Base-by-base conservation (phyloP, 805 yeast genomes). In the Zygoascus bituminiphila region DNA sequence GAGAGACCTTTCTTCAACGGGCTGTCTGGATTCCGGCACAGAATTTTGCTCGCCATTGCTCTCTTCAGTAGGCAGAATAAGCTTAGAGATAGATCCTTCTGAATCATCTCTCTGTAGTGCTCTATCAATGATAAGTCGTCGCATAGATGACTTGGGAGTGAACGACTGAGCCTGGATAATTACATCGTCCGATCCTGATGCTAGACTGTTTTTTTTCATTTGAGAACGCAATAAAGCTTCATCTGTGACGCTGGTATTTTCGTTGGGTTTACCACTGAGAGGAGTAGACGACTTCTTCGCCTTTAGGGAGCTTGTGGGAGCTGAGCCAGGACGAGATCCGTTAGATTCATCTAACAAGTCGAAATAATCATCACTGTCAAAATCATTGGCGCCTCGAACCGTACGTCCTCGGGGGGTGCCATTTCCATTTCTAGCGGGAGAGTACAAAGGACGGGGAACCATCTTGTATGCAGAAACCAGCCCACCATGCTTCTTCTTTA, bases 141-240 rank as follows among this genome's bases (percentile, higher is more conserved):
- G 76, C 53, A 77, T 71, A 50, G 74, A 75, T 38, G 70, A 67
- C 45, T 78, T 74, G 29, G 87, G 87, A 2, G 82, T 76, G 40
- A 85, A 84, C 4, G 84, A 78, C 38, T 78, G 83, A n/a, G 87
- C 78, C 2, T 82, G 70, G 51, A 84, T 64, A 51, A 86, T 82
- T 19, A 39, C 26, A 4, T 22, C 25, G 8, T 14, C 17, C 12
- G 29, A 14, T 22, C 25, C 42, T 10, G 25, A 22, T 4, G 25
- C 9, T 6, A 22, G 15, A 14, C 21, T 22, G 8, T 36, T 36
- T 20, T 36, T 36, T 20, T 36, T 36, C 39, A 17, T 19, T 36
- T 36, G 22, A 36, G 33, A 36, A 8, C 39, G 39, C 17, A 36
- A 19, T 5, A 39, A 7, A 36, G 40, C 22, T 15, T 23, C 15